phyloP scores from a whole-genome alignment of 2,329 filamentous ascomycete genomes.

The Purpureocillium takamizusanense region DNA sequence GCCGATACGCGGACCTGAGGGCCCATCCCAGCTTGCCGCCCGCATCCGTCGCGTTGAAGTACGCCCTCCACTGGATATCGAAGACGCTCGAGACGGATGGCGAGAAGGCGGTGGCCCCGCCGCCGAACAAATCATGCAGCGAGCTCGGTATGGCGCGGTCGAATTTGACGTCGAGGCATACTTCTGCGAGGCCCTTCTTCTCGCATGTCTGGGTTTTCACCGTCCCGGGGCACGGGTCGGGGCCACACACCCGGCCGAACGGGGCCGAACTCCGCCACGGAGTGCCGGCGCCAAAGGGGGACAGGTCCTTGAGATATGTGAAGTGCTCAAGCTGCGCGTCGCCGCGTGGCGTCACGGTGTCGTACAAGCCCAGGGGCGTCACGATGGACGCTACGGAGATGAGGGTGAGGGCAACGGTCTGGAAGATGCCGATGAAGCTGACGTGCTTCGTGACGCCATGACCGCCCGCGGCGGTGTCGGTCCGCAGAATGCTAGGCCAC shows the following conservation, averaged over 20 bases:
- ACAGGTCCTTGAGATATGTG: neutral
- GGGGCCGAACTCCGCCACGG: no score
- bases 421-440: neutral
- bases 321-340: neutral
- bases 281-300: no score
- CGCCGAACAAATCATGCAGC: neutral
- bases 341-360: neutral
- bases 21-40: neutral
- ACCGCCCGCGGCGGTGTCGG: conserved; percentile 1
- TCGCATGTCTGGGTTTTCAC: neutral
- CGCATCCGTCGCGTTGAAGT: neutral
- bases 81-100: conserved; percentile 30
- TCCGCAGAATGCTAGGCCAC: neutral
- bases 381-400: conserved; percentile 2
- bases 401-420: neutral
- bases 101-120: neutral
- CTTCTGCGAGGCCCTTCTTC: neutral
- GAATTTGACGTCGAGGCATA: neutral
- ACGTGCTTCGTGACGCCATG: neutral
- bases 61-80: conserved; percentile 26
- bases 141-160: neutral
- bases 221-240: neutral
- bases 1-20: conserved; percentile 2
- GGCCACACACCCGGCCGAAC: neutral
- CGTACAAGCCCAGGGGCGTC: conserved; percentile 4